Conservation (phyloP, 345 rosid genomes). For the Brassica nigra region DNA sequence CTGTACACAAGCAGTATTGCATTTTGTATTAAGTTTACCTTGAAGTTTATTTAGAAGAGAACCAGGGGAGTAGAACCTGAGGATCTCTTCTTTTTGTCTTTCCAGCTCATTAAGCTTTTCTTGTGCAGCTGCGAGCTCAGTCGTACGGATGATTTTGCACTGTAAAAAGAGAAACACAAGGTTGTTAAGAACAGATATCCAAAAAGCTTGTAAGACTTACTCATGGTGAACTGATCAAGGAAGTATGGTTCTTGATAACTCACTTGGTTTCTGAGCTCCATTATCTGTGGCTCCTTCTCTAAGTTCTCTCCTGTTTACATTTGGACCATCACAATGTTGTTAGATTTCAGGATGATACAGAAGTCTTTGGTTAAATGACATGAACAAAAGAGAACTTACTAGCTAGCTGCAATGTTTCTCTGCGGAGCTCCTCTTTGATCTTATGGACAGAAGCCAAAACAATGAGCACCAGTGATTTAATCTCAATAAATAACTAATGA, state of each 20-base stretch:
- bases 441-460: slow-evolving; percentile 37
- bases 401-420: slow-evolving; percentile 87
- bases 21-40: too few species aligned
- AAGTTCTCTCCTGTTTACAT: slow-evolving; percentile 62
- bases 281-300: slow-evolving; percentile 84
- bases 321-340: neutral
- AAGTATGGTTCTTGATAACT: slow-evolving; percentile 15
- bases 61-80: slow-evolving; percentile 68
- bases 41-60: slow-evolving; percentile 73
- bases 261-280: slow-evolving; percentile 85
- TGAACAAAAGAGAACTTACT: slow-evolving; percentile 52
- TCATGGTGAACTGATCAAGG: slow-evolving; percentile 7
- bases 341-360: neutral
- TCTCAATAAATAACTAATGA: slow-evolving; percentile 2
- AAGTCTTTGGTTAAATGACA: neutral
- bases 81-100: slow-evolving; percentile 68
- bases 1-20: too few species aligned
- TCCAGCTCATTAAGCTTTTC: slow-evolving; percentile 84
- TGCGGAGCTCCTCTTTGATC: slow-evolving; percentile 90
- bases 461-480: neutral
- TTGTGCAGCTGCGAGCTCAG: slow-evolving; percentile 84
- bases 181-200: slow-evolving; percentile 9
- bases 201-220: neutral
- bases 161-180: slow-evolving; percentile 32
- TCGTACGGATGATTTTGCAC: slow-evolving; percentile 90